Conservation (phyloP, 805 yeast genomes). For the Debaryomyces maramus region DNA sequence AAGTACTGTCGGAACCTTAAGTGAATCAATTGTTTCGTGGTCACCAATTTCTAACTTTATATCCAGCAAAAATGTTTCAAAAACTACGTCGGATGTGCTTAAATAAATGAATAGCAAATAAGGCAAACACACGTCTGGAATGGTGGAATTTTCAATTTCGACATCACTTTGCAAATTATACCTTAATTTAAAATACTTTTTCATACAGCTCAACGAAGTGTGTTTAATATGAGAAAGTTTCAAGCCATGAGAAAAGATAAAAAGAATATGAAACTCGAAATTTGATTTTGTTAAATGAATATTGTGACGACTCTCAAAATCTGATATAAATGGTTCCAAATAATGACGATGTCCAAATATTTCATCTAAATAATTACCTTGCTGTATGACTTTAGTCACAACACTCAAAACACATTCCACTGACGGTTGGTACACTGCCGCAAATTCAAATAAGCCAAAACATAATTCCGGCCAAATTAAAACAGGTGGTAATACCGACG, state of each 20-base stretch:
- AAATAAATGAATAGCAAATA: constrained; percentile 37
- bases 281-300: constrained; percentile 43
- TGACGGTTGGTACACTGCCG: constrained; percentile 35
- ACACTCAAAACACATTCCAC: constrained; percentile 28
- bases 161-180: constrained; percentile 28
- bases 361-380: constrained; percentile 22
- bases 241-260: constrained; percentile 55
- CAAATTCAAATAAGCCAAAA: constrained; percentile 27
- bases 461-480: constrained; percentile 49
- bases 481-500: constrained; percentile 47
- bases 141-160: constrained; percentile 8
- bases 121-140: constrained; percentile 14
- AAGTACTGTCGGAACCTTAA: constrained; percentile 28
- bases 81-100: constrained; percentile 23
- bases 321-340: constrained; percentile 42
- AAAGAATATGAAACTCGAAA: constrained; percentile 52
- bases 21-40: constrained; percentile 13
- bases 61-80: constrained; percentile 23
- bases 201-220: constrained; percentile 47
- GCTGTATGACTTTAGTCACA: constrained; percentile 24
- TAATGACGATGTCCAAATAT: constrained; percentile 31
- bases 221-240: constrained; percentile 56
- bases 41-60: constrained; percentile 17
- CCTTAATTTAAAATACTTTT: constrained; percentile 43
- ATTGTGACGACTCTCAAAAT: constrained; percentile 44